A percentile compares a stretch with the other conserved stretches of the same genome.
phyloP scores from a whole-genome alignment of 2,329 filamentous ascomycete genomes.

The Cyphellophora attinorum region DNA sequence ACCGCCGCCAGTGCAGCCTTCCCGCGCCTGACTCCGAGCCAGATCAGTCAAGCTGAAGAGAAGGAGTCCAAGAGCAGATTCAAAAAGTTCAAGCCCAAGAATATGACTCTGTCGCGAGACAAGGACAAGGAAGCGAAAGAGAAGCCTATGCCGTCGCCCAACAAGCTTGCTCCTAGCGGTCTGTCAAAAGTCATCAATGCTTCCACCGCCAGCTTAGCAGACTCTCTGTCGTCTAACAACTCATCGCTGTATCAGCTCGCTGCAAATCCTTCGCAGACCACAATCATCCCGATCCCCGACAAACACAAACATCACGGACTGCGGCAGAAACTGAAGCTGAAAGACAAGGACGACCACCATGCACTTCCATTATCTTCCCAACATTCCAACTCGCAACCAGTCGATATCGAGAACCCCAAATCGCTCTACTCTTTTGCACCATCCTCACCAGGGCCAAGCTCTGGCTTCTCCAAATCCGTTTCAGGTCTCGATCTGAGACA shows the following conservation, averaged over 20 bases:
- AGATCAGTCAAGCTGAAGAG: constrained; percentile 22
- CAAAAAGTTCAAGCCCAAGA: constrained; percentile 63
- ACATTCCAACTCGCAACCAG: constrained; percentile 54
- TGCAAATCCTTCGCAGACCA: constrained; percentile 49
- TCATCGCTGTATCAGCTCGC: constrained; percentile 50
- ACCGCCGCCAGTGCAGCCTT: constrained; percentile 55
- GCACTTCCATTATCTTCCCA: constrained; percentile 54
- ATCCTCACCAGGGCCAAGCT: constrained; percentile 49
- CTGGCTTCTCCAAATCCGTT: constrained; percentile 68
- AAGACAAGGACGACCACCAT: constrained; percentile 50
- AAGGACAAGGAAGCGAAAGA: constrained; percentile 40
- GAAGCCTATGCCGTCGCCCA: constrained; percentile 49
- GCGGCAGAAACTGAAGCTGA: constrained; percentile 54
- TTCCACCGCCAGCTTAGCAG: constrained; percentile 51
- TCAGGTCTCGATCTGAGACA: constrained; percentile 71
- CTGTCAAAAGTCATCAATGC: constrained; percentile 48
- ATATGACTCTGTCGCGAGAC: constrained; percentile 52
- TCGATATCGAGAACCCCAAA: constrained; percentile 53
- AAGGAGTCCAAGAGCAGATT: constrained; percentile 45
- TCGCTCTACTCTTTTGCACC: constrained; percentile 59
- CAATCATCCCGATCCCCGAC: constrained; percentile 34
- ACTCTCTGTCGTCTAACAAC: constrained; percentile 42
- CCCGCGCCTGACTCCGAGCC: constrained; percentile 33
- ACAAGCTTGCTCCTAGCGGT: constrained; percentile 43
- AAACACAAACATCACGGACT: constrained; percentile 54